phyloP scores from a whole-genome alignment of 2,329 filamentous ascomycete species.

The Trichoderma lentiforme region DNA sequence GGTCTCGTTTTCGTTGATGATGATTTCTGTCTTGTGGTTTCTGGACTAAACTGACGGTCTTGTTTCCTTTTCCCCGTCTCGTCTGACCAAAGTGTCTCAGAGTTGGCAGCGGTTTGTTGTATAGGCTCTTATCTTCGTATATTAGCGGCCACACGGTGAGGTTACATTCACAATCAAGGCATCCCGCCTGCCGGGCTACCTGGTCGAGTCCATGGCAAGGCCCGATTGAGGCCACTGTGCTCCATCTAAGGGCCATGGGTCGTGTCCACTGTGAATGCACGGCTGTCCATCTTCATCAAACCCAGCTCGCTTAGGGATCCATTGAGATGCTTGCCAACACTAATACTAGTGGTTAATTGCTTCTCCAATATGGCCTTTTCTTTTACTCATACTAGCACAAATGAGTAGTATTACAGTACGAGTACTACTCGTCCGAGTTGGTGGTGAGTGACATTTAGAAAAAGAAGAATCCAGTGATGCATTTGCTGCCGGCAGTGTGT shows the following conservation, averaged over 20 bases:
- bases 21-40: neutral
- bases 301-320: neutral
- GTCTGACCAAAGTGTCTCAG: neutral
- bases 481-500: neutral
- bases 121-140: neutral
- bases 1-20: neutral
- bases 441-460: neutral
- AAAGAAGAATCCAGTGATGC: neutral
- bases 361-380: neutral
- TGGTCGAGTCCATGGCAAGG: neutral
- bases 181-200: neutral
- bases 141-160: neutral
- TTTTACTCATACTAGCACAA: neutral
- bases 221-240: neutral
- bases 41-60: neutral
- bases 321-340: neutral
- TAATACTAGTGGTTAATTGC: neutral
- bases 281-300: constrained; percentile 1
- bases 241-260: neutral
- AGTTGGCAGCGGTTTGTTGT: neutral
- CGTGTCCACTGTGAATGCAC: neutral
- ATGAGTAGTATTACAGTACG: neutral
- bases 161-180: neutral
- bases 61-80: neutral
- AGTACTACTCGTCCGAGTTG: neutral